These are phyloP conservation scores for Boletus bicolor DNA, from an alignment of 768 basidiomycete genomes.

Conservation along the genomic window DNA sequence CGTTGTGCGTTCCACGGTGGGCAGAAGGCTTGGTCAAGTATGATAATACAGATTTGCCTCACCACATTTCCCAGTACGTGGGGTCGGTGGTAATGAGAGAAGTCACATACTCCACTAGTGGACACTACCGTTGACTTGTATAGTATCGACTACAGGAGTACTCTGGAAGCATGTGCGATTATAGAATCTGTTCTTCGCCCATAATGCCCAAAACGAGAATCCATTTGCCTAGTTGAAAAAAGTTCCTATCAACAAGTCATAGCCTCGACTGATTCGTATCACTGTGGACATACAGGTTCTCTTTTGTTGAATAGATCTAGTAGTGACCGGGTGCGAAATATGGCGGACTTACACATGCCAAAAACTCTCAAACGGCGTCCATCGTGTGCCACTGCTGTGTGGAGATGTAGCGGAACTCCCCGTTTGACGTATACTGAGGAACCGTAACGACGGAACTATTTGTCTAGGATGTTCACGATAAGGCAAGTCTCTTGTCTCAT, in stretches of 20 bases:
- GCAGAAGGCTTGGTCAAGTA: not conserved
- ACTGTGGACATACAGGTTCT: not conserved
- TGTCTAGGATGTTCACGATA: slow-evolving; percentile 10
- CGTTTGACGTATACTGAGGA: slow-evolving; percentile 1
- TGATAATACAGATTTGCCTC: not conserved
- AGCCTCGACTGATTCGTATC: slow-evolving; percentile 15
- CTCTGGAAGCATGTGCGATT: not conserved
- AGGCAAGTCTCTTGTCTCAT: slow-evolving; percentile 1
- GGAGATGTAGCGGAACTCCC: not conserved
- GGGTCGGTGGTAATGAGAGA: not conserved
- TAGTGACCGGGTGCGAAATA: not conserved
- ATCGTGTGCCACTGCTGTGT: slow-evolving; percentile 3
- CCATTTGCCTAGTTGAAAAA: not conserved
- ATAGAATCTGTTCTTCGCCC: not conserved
- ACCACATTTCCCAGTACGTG: not conserved
- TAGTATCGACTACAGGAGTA: not conserved
- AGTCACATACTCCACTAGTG: not conserved
- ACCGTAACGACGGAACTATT: not conserved
- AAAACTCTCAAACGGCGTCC: not conserved
- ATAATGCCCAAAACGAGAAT: not conserved
- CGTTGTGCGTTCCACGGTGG: slow-evolving; percentile 1
- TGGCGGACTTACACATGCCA: not conserved
- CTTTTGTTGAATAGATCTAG: slow-evolving; percentile 2
- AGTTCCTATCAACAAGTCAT: slow-evolving; percentile 12
- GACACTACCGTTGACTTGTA: not conserved